These are phyloP conservation scores for Termitomyces sp. DNA, from an alignment of 768 basidiomycete species.

Conservation along the genomic window DNA sequence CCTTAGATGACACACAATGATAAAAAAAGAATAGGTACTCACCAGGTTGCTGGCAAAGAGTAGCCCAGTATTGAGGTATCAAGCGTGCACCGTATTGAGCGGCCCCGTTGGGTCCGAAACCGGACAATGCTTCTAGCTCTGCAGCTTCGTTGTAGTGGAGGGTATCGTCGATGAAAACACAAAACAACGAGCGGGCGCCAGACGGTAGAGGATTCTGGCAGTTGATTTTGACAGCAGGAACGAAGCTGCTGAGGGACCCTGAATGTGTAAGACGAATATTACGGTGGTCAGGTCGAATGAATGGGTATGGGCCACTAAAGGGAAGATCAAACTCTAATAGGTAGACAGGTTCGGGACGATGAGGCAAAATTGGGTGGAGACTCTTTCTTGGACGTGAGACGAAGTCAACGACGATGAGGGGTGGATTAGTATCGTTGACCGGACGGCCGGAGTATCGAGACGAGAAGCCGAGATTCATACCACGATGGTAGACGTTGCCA, in stretches of 20 bases:
- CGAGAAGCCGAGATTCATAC: not conserved
- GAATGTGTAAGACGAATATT: constrained; percentile 12
- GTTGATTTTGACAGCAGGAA: constrained; percentile 17
- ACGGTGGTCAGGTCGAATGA: constrained; percentile 4
- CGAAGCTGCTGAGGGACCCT: constrained; percentile 6
- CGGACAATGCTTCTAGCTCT: constrained; percentile 8
- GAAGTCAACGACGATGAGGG: constrained; percentile 7
- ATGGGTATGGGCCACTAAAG: not conserved
- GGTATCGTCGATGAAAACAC: constrained; percentile 17
- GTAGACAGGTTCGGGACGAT: constrained; percentile 2
- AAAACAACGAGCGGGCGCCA: constrained; percentile 16
- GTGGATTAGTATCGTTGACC: not conserved
- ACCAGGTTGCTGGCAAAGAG: constrained; percentile 17
- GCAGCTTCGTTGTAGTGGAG: constrained; percentile 19
- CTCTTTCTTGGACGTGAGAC: constrained; percentile 3
- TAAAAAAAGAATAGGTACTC: not conserved
- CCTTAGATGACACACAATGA: not conserved
- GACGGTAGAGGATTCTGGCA: constrained; percentile 10
- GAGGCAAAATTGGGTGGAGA: not conserved
- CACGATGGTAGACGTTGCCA: constrained; percentile 1
- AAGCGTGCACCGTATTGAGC: constrained; percentile 14
- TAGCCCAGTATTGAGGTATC: constrained; percentile 20
- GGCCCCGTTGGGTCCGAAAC: not conserved
- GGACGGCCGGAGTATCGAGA: not conserved
- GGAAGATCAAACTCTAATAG: constrained; percentile 7